Evolutionary conservation across 441 rosid genomes (phyloP), one percentile per base, ranked within the genome.

Genomic region (Jatropha multifida): DNA sequence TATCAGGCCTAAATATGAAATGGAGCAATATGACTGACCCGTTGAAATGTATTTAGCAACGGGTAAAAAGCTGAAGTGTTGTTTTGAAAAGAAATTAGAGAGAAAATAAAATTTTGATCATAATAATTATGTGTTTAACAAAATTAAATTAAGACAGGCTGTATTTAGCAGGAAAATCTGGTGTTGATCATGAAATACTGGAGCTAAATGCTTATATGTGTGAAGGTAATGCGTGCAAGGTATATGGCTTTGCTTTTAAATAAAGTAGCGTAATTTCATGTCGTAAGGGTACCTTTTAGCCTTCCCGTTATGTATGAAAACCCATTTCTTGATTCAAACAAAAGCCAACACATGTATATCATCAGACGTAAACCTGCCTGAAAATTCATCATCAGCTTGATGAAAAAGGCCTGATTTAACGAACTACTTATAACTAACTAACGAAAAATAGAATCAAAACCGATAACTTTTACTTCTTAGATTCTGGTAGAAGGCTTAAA

Each of bases 191-290:
- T 38, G 60, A 56, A 73, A 42, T 56, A 70, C 44, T 58, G 48
- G 40, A 23, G 27, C 17, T 51, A 15, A 51, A 11, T 51, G 69
- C 58, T 27, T 41, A 10, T 74, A 42, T 7, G 0, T 4, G 10
- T 60, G 64, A 77, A 77, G 75, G 40, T 62, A 59, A 76, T 17
- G 71, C 88, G 86, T 83, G 76, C 79, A 85, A 81, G 86, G 56
- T 2, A 73, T 59, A 26, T 73, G 18, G 42, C 18, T 18, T 68
- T 38, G 52, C 78, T 74, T 74, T 46, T 44, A 54, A 17, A 49
- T 46, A 74, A 78, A 74, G 77, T 5, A 12, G 52, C 51, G 18
- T 42, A 69, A 73, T 68, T 37, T 75, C 32, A 26, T 71, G 8
- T 11, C 77, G 62, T 62, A 17, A 78, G 23, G 69, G 37, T 7